Base-by-base conservation (phyloP, 2,329 filamentous ascomycete genomes). In the Diaporthe ilicicola region DNA sequence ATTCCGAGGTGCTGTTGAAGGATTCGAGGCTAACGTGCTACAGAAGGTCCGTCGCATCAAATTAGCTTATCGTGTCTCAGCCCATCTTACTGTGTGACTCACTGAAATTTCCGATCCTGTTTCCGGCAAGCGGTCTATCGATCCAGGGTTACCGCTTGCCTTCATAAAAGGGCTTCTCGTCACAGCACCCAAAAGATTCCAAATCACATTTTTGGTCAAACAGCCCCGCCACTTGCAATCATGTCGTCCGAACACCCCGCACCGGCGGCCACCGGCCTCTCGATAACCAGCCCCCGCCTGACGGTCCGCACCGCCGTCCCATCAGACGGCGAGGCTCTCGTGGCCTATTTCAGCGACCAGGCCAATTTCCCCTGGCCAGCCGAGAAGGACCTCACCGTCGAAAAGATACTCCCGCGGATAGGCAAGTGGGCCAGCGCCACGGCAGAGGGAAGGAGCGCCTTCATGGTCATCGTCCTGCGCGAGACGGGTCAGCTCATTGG, bases 261-360 rank as follows among this genome's bases (percentile, higher is more conserved):
- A 22, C 24, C 65, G 24, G 27, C 68, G 39, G 29, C 51, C 17
- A 44, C 27, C 22, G 70, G 70, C 24, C 27, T 66, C n/a, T 48
- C 44, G 13, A 84, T 70, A 81, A 83, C 39, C 81, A 87, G 53
- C 82, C 86, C 19, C 79, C 79, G 80, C 44, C 77, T 84, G 29
- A 79, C 80, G 29, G 81, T 84, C 69, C 82, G 83, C 72, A 76
- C 76, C 22, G 81, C 79, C 1, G 75, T 77, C 10, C 32, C 42
- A 10, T 50, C 67, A 39, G 74, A 76, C 32, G 74, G 54, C 39
- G 70, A 68, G 0, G 73, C 64, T 6, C 64, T 74, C 42, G 48
- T 66, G 22, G 32, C 44, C 8, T 37, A 75, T 24, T 68, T 74
- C 8, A 72, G 55, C 7, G 55, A 75, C 10, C 74, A 72, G 0